These are phyloP conservation scores for Gastrolobium villosum DNA, from an alignment of 306 rosid species.

Conservation along the genomic window DNA sequence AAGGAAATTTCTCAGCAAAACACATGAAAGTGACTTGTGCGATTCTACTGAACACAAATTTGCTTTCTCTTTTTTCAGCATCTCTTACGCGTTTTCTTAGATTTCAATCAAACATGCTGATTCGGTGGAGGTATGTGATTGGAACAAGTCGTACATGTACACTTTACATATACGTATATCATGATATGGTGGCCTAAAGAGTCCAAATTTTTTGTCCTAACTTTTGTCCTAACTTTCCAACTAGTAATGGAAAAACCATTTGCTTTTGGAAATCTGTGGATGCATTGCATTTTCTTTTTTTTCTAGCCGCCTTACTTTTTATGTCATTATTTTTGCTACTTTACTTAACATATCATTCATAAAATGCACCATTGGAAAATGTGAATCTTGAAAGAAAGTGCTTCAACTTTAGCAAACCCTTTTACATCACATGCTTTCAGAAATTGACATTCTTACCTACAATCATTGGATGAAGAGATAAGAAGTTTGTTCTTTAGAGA, in stretches of 20 bases:
- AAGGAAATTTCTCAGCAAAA: slow-evolving; percentile 52
- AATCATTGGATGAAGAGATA: too few species aligned
- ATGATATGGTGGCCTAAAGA: slow-evolving; percentile 2
- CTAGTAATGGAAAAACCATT: slow-evolving; percentile 14
- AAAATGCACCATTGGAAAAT: background rate
- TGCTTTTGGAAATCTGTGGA: background rate
- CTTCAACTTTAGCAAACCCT: background rate
- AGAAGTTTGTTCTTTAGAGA: too few species aligned
- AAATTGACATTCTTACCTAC: background rate
- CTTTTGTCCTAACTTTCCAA: slow-evolving; percentile 45
- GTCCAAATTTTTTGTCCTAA: slow-evolving; percentile 47
- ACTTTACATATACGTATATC: background rate
- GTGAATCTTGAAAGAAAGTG: background rate
- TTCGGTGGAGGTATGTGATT: slow-evolving; percentile 35
- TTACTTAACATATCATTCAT: background rate
- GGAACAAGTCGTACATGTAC: slow-evolving; percentile 12
- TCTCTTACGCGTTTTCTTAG: slow-evolving; percentile 48
- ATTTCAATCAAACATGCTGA: background rate
- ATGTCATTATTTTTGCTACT: background rate
- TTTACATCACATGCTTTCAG: background rate
- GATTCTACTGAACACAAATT: slow-evolving; percentile 23
- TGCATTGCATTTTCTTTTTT: slow-evolving; percentile 17
- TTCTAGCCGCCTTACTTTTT: slow-evolving; percentile 47
- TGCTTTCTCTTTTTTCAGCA: slow-evolving; percentile 43
- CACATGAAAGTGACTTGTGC: slow-evolving; percentile 1